A percentile compares a stretch with the other conserved stretches of the same genome.
phyloP scores from a whole-genome alignment of 768 basidiomycete genomes.

The Arthromyces matolae region DNA sequence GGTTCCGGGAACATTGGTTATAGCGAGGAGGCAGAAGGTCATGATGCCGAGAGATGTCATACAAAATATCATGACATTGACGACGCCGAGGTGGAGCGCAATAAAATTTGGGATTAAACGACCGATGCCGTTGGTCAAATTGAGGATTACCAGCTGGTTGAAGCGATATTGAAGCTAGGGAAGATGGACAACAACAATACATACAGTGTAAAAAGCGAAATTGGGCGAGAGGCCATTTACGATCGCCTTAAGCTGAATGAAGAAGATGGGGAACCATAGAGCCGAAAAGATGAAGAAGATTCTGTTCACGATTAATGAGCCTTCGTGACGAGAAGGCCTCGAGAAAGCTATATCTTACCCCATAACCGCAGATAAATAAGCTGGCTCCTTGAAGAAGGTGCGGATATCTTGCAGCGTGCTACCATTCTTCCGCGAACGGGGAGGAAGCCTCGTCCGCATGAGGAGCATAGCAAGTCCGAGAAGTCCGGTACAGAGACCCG shows the following conservation, averaged over 20 bases:
- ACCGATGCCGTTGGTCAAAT: slow-evolving; percentile 41
- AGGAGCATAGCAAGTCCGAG: slow-evolving; percentile 13
- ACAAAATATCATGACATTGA: slow-evolving; percentile 29
- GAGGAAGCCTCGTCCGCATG: slow-evolving; percentile 39
- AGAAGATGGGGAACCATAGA: slow-evolving; percentile 50
- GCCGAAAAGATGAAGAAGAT: slow-evolving; percentile 33
- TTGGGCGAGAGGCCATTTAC: slow-evolving; percentile 39
- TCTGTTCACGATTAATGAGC: too few species aligned
- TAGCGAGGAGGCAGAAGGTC: slow-evolving; percentile 34
- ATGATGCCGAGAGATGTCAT: slow-evolving; percentile 26
- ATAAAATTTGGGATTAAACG: slow-evolving; percentile 34
- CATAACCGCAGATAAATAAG: slow-evolving; percentile 38
- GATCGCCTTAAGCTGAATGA: slow-evolving; percentile 46
- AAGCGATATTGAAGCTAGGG: neutral
- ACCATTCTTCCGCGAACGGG: slow-evolving; percentile 28
- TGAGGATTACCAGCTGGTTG: slow-evolving; percentile 47
- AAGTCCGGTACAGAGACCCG: slow-evolving; percentile 10
- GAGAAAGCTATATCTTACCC: too few species aligned
- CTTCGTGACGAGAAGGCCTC: too few species aligned
- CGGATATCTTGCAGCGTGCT: slow-evolving; percentile 26
- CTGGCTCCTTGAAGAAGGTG: slow-evolving; percentile 38
- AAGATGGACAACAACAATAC: slow-evolving; percentile 22
- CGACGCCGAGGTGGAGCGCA: slow-evolving; percentile 24
- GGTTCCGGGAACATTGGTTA: slow-evolving; percentile 24
- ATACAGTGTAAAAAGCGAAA: slow-evolving; percentile 56